Base-by-base conservation (phyloP, 192 early-diverging fungal species). In the Glomus cerebriforme region DNA sequence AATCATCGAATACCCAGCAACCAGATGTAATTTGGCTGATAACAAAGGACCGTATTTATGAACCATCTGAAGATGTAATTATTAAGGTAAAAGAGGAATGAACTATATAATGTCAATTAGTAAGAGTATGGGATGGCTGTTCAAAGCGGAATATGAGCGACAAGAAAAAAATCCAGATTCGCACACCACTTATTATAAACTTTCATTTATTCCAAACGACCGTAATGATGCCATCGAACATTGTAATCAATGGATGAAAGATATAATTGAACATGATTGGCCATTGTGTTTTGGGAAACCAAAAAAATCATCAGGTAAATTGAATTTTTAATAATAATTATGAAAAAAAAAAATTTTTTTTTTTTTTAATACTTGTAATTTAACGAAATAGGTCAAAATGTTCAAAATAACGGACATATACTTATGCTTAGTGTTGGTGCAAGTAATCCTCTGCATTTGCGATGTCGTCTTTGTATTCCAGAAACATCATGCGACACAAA, bases 181-280 rank as follows among this genome's bases (percentile, higher is more conserved):
- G 3, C 81, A 85, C 24, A 90, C 88, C 45, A 92, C 88, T 7
- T 90, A 92, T 78, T 97, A 97, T 85, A 87, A 85, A 75, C 84
- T 96, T 49, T 89, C 96, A 1, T 97, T 92, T 63, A 85, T 92
- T 67, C 95, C 96, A 24, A 90, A 92, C 26, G 89, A 94, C 69
- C 91, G 96, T 85, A 89, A 93, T 5, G 90, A 88, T 19, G 94
- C 95, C 0, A 68, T 90, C 34, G 72, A 79, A 17, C 86, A 87
- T 29, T 97, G 97, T 81, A 83, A 90, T 13, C 81, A 83, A 49
- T 97, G 96, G 96, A 87, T 90, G 79, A 84, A 88, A 7, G 83
- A 88, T 24, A 81, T 97, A 69, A 81, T 92, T 19, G 82, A 87
- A 47, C 87, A 88, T 32, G 94, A 97, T 81, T 97, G 95, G 95